Conservation (phyloP, 2,329 filamentous ascomycete species). For the Eurotiales sp. region DNA sequence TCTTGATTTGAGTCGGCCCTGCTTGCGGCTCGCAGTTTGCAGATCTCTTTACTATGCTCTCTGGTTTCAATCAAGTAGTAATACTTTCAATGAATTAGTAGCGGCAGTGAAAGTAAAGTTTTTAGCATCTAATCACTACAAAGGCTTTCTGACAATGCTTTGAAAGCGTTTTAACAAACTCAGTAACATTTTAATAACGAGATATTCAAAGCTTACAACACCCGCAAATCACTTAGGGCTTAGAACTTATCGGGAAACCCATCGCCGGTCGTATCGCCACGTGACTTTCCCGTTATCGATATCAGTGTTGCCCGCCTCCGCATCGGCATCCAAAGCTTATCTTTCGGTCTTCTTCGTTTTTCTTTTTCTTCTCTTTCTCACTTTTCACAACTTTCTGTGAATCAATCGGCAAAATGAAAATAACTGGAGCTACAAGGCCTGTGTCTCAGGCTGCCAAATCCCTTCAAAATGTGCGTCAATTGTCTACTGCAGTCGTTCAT, state of each 20-base stretch:
- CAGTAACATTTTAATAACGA: background rate
- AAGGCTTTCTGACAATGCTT: too few relatives aligned
- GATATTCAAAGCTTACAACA: background rate
- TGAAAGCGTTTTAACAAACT: too few relatives aligned
- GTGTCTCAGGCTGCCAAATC: constrained; percentile 11
- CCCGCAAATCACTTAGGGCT: constrained; percentile 8
- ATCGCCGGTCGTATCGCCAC: constrained; percentile 28
- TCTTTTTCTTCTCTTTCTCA: background rate
- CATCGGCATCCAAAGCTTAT: constrained; percentile 12
- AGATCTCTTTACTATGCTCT: background rate
- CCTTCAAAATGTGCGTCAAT: constrained; percentile 11
- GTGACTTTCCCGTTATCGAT: constrained; percentile 35
- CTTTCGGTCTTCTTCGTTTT: background rate
- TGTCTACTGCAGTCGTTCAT: constrained; percentile 8
- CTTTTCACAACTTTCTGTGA: background rate
- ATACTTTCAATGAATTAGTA: background rate
- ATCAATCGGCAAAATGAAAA: constrained; percentile 1
- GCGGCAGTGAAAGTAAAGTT: background rate
- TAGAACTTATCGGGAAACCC: constrained; percentile 12
- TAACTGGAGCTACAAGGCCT: constrained; percentile 5
- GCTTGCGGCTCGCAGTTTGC: constrained; percentile 3
- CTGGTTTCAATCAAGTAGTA: too few relatives aligned
- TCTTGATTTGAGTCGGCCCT: background rate
- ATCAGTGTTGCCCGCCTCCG: constrained; percentile 16
- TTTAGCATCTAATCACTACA: background rate